Evolutionary conservation across 345 rosid genomes (phyloP), one percentile per base, ranked within the genome.

Genomic region (Salix caprea): DNA sequence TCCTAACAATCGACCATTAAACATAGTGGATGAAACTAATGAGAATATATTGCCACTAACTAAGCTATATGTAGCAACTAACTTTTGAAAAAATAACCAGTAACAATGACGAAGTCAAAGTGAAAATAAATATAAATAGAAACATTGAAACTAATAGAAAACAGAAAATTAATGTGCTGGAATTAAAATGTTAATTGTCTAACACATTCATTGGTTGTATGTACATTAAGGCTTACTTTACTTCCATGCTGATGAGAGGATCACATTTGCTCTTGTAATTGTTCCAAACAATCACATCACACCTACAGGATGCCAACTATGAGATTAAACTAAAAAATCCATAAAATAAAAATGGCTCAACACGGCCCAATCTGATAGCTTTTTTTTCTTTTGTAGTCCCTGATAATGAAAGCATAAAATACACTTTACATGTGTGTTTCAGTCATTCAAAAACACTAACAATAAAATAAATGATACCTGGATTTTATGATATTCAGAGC

Each of bases 181-280:
- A 32, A 32, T 32, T 32, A 32, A 32, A 32, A 32, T 32, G 34
- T 32, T 32, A 32, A 32, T 32, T 32, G 34, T 3, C 5, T 32
- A 32, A 32, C 34, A 19, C 48, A 44, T 44, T 44, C 15, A 44
- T 13, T 18, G 28, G 4, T 71, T 30, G 42, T 11, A 77, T 30
- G 42, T 11, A 32, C 16, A 69, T 16, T 21, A 66, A 76, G 39
- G 82, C 96, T 91, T 85, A 92, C 97, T 89, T 88, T 61, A 97
- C 98, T 69, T 97, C 97, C 79, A 90, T 79, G 86, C 87, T 86
- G 72, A 89, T 77, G 73, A 94, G 92, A 85, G 91, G 89, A 84
- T 91, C 97, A 79, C 98, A 94, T 85, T 94, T 94, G 88, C 94
- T 90, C 87, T 86, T 86, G 50, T 97, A 92, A 79, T 94, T 88